Evolutionary conservation across 2,329 filamentous ascomycete species (phyloP), one percentile per base, ranked within the genome.

Genomic region (Cercospora zeae-maydis): DNA sequence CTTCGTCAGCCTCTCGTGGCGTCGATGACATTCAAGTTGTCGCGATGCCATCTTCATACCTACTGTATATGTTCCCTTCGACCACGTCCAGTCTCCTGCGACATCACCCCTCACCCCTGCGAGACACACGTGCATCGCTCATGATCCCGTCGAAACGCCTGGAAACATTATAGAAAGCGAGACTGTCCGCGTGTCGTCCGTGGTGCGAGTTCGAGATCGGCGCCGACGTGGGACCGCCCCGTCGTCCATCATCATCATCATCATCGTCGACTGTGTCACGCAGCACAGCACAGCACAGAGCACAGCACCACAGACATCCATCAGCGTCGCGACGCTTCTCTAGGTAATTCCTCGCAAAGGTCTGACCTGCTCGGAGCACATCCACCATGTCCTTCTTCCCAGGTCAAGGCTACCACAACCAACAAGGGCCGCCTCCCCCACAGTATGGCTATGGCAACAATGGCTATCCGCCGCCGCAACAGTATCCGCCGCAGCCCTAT

Each of bases 381-480:
- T 16, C 14, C 54, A 45, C 11, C 54, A 73, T 73, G 71, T 71
- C 71, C 19, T 70, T 69, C 59, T 72, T 67, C 54, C 72, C 73
- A 16, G 73, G 73, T 56, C 72, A 74, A 65, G 69, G 67, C 51
- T 73, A 74, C 61, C 72, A 73, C 65, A 72, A 71, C 61, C 66
- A 71, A 31, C 66, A 71, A 57, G 69, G 69, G 31, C 66, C 66
- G 42, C 69, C 68, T 34, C 70, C 69, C 21, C 70, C 66, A 10
- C 65, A 66, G 60, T 59, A 59, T n/a, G 57, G 57, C 11, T 64
- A 66, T 27, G 64, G 62, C 34, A 64, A 63, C 61, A 58, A 67
- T 59, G 69, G 66, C 33, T 70, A 72, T 45, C 69, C 71, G 42
- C 73, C 72, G 37, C 72, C 69, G 34, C 72, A 73, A 59, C 69